Evolutionary conservation across 352 stramenopile genomes (phyloP).

Genomic region (Globisporangium cylindrosporum): DNA sequence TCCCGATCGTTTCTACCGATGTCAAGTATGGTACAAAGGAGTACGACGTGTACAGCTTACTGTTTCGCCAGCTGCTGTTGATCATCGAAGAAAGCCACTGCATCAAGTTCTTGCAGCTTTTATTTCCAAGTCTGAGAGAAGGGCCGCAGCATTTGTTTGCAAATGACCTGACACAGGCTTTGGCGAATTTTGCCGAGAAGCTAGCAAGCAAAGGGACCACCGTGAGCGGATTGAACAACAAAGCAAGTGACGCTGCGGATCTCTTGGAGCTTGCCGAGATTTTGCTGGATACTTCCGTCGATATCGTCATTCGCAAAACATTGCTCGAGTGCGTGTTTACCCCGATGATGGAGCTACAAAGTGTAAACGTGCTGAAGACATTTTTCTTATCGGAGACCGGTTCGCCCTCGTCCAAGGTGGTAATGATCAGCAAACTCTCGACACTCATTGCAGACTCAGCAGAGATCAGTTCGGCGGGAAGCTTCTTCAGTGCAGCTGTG

Average conservation of each 20-base stretch:
- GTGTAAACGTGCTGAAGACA: slow-evolving; percentile 24
- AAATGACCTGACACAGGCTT: slow-evolving; percentile 42
- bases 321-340: slow-evolving; percentile 51
- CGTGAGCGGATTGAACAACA: slow-evolving; percentile 1
- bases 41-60: slow-evolving; percentile 54
- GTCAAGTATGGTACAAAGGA: slow-evolving; percentile 58
- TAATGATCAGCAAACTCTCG: slow-evolving; percentile 47
- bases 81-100: slow-evolving; percentile 55
- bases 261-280: slow-evolving; percentile 36
- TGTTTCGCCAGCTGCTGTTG: slow-evolving; percentile 50
- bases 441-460: slow-evolving; percentile 53
- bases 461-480: slow-evolving; percentile 32
- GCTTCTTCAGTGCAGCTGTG: slow-evolving; percentile 49
- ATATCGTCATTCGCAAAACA: slow-evolving; percentile 37
- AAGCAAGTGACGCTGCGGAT: slow-evolving; percentile 14
- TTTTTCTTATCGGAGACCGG: slow-evolving; percentile 48
- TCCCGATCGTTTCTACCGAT: slow-evolving; percentile 74
- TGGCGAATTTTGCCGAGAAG: slow-evolving; percentile 37
- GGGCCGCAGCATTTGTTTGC: slow-evolving; percentile 49
- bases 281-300: slow-evolving; percentile 37
- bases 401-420: slow-evolving; percentile 20
- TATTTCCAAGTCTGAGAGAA: slow-evolving; percentile 70
- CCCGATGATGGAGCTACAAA: slow-evolving; percentile 45
- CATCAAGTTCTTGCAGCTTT: slow-evolving; percentile 41
- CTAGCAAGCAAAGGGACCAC: slow-evolving; percentile 9